A percentile compares a stretch with the other conserved stretches of the same genome.
phyloP scores from a whole-genome alignment of 1,284 basidiomycete species.

The Cryptococcus sp. region DNA sequence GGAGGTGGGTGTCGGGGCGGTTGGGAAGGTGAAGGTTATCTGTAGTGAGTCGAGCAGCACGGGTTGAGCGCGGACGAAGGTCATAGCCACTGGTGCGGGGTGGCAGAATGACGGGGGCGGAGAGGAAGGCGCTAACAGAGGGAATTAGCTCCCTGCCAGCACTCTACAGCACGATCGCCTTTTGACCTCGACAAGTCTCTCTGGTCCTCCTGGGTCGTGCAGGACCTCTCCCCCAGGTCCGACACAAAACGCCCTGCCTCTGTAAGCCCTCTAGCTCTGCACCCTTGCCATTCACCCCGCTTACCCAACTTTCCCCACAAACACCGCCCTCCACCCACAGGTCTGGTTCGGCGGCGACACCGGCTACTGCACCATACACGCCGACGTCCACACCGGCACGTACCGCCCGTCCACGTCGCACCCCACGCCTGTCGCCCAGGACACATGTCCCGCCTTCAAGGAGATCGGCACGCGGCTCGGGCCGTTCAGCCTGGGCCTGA shows the following conservation, averaged over 20 bases:
- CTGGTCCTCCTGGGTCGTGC: conserved; percentile 62
- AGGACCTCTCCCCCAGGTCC: conserved; percentile 29
- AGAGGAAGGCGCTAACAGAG: not conserved
- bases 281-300: not conserved
- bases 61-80: not conserved
- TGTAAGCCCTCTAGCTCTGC: not conserved
- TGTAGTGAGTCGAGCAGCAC: conserved; percentile 39
- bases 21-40: conserved; percentile 31
- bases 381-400: conserved; percentile 50
- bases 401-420: conserved; percentile 49
- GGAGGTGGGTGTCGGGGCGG: conserved; percentile 25
- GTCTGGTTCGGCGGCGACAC: conserved; percentile 69
- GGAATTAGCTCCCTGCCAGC: conserved; percentile 53
- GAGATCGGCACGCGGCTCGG: conserved; percentile 63
- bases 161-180: conserved; percentile 55
- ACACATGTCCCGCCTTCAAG: conserved; percentile 62
- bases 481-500: conserved; percentile 58
- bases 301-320: conserved; percentile 5
- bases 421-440: not conserved
- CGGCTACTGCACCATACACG: conserved; percentile 51
- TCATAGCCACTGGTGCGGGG: not conserved
- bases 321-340: conserved; percentile 19
- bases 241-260: not conserved
- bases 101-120: not conserved
- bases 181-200: conserved; percentile 58